A percentile compares a stretch with the other conserved stretches of the same genome.
Conservation (phyloP, 2,329 filamentous ascomycete genomes). For the Diaporthe eres region DNA sequence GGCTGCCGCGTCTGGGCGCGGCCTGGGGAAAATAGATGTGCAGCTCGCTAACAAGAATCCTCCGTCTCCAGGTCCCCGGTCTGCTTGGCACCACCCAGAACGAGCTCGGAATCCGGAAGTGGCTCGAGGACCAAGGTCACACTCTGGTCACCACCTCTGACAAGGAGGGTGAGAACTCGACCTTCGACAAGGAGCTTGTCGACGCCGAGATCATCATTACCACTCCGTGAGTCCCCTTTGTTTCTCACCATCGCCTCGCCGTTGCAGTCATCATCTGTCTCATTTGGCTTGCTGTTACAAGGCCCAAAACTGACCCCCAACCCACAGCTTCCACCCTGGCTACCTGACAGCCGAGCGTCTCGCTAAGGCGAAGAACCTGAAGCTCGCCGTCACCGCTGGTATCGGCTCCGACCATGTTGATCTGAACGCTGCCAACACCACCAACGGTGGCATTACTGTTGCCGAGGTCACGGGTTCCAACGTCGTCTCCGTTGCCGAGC, state of each 20-base stretch:
- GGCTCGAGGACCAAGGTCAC: constrained; percentile 98
- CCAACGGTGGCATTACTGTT: constrained; percentile 97
- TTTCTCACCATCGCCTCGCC: neutral
- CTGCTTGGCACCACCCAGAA: constrained; percentile 98
- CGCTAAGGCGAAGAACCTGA: constrained; percentile 98
- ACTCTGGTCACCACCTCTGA: constrained; percentile 96
- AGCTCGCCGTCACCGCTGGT: constrained; percentile 96
- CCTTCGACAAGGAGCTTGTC: constrained; percentile 94
- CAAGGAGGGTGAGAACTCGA: constrained; percentile 94
- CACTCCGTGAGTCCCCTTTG: constrained; percentile 77
- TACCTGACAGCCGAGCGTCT: constrained; percentile 98
- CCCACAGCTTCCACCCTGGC: constrained; percentile 90
- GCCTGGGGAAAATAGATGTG: neutral
- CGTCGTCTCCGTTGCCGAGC: constrained; percentile 98
- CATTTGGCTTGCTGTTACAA: neutral
- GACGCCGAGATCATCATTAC: constrained; percentile 99
- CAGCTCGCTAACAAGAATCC: constrained; percentile 29
- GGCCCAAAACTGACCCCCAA: neutral
- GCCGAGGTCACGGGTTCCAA: constrained; percentile 98
- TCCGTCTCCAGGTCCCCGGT: constrained; percentile 72
- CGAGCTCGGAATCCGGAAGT: constrained; percentile 96
- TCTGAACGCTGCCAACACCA: constrained; percentile 96
- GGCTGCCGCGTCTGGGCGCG: constrained; percentile 20
- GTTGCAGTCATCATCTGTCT: neutral
- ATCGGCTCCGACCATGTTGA: constrained; percentile 99